These are phyloP conservation scores for Globisporangium spiculum DNA, from an alignment of 352 stramenopile species.

Conservation along the genomic window DNA sequence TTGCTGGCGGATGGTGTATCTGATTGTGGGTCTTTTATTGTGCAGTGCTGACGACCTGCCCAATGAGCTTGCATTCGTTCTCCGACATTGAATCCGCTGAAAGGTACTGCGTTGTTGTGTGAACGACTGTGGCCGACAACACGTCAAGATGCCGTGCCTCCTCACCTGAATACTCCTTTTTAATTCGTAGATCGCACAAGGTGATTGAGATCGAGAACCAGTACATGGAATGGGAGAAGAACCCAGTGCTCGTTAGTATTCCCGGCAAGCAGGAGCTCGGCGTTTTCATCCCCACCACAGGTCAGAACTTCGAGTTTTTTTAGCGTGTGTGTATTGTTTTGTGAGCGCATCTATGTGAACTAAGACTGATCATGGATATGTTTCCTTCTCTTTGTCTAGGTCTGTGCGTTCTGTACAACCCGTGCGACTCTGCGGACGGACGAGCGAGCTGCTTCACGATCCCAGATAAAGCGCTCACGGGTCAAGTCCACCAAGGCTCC, in stretches of 20 bases:
- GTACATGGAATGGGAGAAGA: slow-evolving; percentile 62
- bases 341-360: background rate
- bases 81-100: slow-evolving; percentile 43
- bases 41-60: slow-evolving; percentile 45
- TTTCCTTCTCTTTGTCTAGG: slow-evolving; percentile 17
- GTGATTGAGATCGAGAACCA: slow-evolving; percentile 63
- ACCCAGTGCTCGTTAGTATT: slow-evolving; percentile 49
- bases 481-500: slow-evolving; percentile 30
- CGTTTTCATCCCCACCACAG: slow-evolving; percentile 60
- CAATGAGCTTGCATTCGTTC: slow-evolving; percentile 64
- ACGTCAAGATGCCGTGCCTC: background rate
- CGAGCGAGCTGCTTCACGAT: slow-evolving; percentile 50
- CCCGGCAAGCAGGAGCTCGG: slow-evolving; percentile 39
- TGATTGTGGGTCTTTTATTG: slow-evolving; percentile 3
- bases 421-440: slow-evolving; percentile 34
- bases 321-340: background rate
- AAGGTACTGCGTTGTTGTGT: slow-evolving; percentile 27
- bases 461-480: slow-evolving; percentile 50
- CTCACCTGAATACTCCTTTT: background rate
- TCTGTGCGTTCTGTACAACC: slow-evolving; percentile 45
- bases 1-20: background rate
- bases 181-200: slow-evolving; percentile 32
- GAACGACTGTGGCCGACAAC: background rate
- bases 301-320: slow-evolving; percentile 9
- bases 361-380: background rate